Evolutionary conservation across 1,284 basidiomycete species (phyloP).

Genomic region (Rhodotorula sp.): DNA sequence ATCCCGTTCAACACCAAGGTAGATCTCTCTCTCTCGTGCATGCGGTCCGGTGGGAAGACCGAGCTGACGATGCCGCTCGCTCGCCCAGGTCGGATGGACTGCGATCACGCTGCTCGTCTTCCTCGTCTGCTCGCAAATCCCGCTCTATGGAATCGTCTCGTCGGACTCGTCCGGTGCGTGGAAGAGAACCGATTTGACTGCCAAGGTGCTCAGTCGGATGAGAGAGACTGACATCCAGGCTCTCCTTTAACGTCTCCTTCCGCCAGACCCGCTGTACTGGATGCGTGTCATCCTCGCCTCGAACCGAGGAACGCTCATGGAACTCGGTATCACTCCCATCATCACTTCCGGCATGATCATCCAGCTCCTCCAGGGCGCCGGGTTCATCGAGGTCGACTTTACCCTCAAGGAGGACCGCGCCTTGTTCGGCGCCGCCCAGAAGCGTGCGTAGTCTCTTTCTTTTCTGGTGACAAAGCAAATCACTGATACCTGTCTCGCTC

Average conservation of each 20-base stretch:
- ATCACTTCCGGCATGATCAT: constrained; percentile 99
- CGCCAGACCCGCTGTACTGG: constrained; percentile 90
- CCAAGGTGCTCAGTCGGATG: no score
- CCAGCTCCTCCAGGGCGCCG: constrained; percentile 96
- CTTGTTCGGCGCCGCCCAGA: constrained; percentile 93
- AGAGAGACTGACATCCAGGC: background rate
- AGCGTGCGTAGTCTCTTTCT: constrained; percentile 62
- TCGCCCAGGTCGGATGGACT: constrained; percentile 75
- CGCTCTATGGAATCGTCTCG: constrained; percentile 93
- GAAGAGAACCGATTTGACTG: background rate
- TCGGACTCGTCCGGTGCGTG: constrained; percentile 73
- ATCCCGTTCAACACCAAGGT: constrained; percentile 43
- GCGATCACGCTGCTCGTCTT: constrained; percentile 96
- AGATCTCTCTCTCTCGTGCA: background rate
- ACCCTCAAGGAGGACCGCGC: constrained; percentile 95
- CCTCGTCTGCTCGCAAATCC: constrained; percentile 95
- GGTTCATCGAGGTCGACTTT: constrained; percentile 97
- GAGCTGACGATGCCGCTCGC: background rate
- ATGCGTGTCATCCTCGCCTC: constrained; percentile 98
- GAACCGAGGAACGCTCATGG: constrained; percentile 98
- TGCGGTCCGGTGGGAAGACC: background rate
- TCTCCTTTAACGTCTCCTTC: background rate
- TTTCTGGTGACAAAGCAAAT: background rate
- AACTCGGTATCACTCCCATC: constrained; percentile 96
- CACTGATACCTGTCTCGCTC: background rate